Evolutionary conservation across 1,139 yeast species (phyloP).

Genomic region (Blastobotrys proliferans): DNA sequence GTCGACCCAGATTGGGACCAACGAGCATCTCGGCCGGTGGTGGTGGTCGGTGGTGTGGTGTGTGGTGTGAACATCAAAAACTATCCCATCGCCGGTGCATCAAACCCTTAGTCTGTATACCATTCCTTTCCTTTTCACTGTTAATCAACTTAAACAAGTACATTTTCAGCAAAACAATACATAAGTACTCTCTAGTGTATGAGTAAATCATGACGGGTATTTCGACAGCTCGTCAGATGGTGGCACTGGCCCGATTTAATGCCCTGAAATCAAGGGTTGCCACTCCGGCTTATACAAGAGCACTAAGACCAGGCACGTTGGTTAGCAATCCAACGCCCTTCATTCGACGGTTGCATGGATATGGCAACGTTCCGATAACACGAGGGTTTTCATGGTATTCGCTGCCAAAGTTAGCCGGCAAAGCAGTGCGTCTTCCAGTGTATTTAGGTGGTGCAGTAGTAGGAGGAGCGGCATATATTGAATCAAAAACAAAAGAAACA

Average conservation of each 20-base stretch:
- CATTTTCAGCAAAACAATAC: neutral
- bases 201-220: slow-evolving; percentile 3
- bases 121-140: too few species aligned
- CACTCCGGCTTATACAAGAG: neutral
- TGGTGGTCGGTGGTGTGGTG: too few species aligned
- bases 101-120: too few species aligned
- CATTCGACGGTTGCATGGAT: slow-evolving; percentile 6
- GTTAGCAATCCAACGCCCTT: slow-evolving; percentile 6
- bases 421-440: slow-evolving; percentile 53
- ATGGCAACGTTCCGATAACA: neutral
- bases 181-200: too few species aligned
- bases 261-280: neutral
- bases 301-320: slow-evolving; percentile 6
- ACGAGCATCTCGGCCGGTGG: too few species aligned
- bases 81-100: too few species aligned
- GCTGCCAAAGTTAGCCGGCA: slow-evolving; percentile 48
- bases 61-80: too few species aligned
- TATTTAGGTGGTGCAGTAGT: slow-evolving; percentile 88
- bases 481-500: slow-evolving; percentile 88
- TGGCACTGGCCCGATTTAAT: slow-evolving; percentile 5
- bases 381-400: slow-evolving; percentile 16
- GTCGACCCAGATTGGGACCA: too few species aligned
- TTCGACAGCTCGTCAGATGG: slow-evolving; percentile 10
- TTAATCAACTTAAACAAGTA: neutral
- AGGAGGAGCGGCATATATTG: slow-evolving; percentile 90